Conservation (phyloP, 73 alveolate genomes). For the Paramecium tetraurelia region DNA sequence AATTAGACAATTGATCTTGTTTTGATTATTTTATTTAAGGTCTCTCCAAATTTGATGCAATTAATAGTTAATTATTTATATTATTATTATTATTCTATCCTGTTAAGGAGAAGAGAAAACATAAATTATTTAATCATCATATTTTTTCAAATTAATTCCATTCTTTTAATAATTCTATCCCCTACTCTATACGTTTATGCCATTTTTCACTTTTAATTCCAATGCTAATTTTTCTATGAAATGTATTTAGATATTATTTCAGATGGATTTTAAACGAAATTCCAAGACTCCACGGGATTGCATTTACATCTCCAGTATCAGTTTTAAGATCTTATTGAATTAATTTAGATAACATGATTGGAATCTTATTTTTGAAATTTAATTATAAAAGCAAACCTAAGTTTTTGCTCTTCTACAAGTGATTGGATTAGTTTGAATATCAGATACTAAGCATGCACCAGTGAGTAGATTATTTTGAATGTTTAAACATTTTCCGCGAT, state of each 20-base stretch:
- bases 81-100: no score
- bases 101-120: no score
- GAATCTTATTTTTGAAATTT: background rate
- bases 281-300: background rate
- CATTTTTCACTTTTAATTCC: no score
- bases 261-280: background rate
- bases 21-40: background rate
- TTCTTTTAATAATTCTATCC: no score
- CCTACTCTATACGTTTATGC: no score
- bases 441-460: background rate
- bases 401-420: background rate
- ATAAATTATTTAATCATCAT: no score
- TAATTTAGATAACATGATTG: no score
- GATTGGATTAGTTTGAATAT: background rate
- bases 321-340: no score
- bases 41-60: conserved; percentile 39
- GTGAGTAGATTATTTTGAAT: background rate
- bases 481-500: background rate
- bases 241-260: no score
- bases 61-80: background rate
- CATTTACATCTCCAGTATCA: background rate
- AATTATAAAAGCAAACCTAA: background rate
- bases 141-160: no score
- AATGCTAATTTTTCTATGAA: no score
- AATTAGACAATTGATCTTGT: background rate